Base-by-base conservation (phyloP, 768 basidiomycete species). In the Rhizopogon vulgaris region DNA sequence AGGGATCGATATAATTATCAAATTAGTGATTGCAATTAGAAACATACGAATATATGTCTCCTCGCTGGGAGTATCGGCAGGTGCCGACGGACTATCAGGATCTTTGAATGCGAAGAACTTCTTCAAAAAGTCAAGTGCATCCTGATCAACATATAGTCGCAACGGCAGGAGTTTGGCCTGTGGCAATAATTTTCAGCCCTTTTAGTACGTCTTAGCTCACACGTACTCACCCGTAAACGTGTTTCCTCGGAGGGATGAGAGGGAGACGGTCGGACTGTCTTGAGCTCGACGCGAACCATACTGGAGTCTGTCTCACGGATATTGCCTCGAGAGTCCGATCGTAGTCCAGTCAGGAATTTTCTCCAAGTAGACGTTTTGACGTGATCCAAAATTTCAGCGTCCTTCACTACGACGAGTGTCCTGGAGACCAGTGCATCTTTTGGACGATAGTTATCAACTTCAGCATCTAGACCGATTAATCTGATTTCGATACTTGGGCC, bases 321-420 rank as follows among this genome's bases (percentile, higher is more conserved):
- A 62, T 94, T 90, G 0, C 95, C 95, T 51, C 81, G 80, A 14
- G 89, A 84, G 69, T 95, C 93, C 6, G 87, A 78, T 37, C 87
- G 80, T 63, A 96, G 75, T 49, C 83, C 82, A 3, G 93, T 94
- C 53, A 99, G 71, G 66, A 99, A 98, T 66, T 95, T 98, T 71
- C 85, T 89, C 96, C 96, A 99, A 0, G 96, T 97, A 8, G 94
- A 97, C 0, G 94, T 94, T 73, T 90, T 94, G 75, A 99, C 93
- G 63, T 96, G 94, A 66, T 99, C 96, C 47, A 98, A 72, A 53
- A 98, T 96, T 68, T 96, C 92, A 17, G 92, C 60, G 55, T 90
- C 82, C 52, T 71, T 78, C 47, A 94, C 75, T 10, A 83, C 83
- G 12, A 81, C 78, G 42, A 88, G 75, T 1, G 82, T 78, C 48